Evolutionary conservation across 345 rosid species (phyloP).

Genomic region (Streptanthus diversifolius): DNA sequence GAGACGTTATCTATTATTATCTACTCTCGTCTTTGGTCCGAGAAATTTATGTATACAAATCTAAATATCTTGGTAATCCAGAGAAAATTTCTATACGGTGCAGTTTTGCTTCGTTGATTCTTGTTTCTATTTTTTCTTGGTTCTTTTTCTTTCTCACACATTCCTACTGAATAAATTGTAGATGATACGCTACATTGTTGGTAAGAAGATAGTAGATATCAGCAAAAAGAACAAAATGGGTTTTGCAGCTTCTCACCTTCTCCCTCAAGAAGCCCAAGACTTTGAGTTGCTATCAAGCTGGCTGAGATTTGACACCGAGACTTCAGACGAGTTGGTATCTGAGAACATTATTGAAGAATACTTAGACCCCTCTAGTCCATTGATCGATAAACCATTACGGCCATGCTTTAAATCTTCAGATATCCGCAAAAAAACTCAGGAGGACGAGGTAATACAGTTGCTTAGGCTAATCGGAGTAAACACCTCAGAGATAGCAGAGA

Average conservation of each 20-base stretch:
- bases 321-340: background rate
- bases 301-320: background rate
- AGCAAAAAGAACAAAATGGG: background rate
- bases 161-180: background rate
- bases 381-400: no score
- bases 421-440: background rate
- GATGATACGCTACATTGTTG: background rate
- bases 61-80: no score
- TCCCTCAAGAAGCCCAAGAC: background rate
- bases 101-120: background rate
- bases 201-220: background rate
- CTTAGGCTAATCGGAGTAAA: background rate
- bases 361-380: no score
- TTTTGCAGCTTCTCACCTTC: background rate
- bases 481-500: slow-evolving; percentile 1
- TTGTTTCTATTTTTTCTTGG: background rate
- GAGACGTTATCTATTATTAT: no score
- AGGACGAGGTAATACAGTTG: background rate
- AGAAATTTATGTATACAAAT: no score
- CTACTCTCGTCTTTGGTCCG: no score
- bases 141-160: background rate
- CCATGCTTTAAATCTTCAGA: background rate
- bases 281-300: background rate
- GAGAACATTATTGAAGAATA: no score
- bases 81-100: background rate